A percentile compares a stretch with the other conserved stretches of the same genome.
phyloP scores from a whole-genome alignment of 805 yeast genomes.

The Pichia deserticola region DNA sequence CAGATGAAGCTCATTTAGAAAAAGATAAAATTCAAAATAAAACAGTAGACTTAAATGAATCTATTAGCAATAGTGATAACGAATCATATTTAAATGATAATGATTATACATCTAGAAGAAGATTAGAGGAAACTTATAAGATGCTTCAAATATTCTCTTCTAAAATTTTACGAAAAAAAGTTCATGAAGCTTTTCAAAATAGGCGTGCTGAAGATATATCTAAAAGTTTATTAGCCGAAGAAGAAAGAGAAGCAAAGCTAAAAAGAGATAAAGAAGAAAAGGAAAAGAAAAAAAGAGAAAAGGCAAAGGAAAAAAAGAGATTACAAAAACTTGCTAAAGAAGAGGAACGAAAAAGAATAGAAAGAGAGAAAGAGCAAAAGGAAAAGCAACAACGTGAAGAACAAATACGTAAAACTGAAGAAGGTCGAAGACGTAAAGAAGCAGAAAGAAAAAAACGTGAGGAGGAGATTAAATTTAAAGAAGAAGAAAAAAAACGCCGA shows the following conservation, averaged over 20 bases:
- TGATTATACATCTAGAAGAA: constrained; percentile 49
- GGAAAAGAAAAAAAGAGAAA: constrained; percentile 58
- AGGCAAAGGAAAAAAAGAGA: constrained; percentile 62
- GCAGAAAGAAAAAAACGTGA: constrained; percentile 33
- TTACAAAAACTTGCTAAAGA: constrained; percentile 55
- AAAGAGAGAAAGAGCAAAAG: constrained; percentile 45
- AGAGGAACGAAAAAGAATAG: constrained; percentile 42
- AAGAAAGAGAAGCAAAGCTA: constrained; percentile 61
- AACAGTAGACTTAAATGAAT: constrained; percentile 17
- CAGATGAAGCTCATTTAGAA: constrained; percentile 6
- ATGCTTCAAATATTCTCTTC: constrained; percentile 76
- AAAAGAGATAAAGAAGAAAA: constrained; percentile 61
- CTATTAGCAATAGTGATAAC: constrained; percentile 17
- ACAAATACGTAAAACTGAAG: constrained; percentile 37
- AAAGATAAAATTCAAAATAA: constrained; percentile 14
- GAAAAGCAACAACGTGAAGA: constrained; percentile 34
- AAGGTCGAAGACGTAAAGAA: constrained; percentile 39
- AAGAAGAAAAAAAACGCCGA: constrained; percentile 34
- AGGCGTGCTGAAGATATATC: constrained; percentile 72
- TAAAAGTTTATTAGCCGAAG: constrained; percentile 52
- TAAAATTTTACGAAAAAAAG: constrained; percentile 63
- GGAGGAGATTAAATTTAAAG: constrained; percentile 17
- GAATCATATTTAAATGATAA: constrained; percentile 34
- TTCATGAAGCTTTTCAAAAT: constrained; percentile 70
- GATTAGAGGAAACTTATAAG: constrained; percentile 72